Conservation (phyloP, 176 grass and related monocot species). For the Rhynchospora tenuis region DNA sequence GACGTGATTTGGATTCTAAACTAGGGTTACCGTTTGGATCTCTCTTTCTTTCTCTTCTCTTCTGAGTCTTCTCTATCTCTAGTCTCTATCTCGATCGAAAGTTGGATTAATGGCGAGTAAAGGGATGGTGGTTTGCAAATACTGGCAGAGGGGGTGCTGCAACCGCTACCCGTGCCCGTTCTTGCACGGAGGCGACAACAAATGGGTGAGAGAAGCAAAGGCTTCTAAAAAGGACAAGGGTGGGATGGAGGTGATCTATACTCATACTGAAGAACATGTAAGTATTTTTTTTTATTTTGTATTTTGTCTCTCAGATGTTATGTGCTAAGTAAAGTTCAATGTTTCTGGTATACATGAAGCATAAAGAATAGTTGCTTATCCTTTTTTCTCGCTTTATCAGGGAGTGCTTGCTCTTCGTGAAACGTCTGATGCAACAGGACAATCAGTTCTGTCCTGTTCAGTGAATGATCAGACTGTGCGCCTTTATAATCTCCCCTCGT, state of each 20-base stretch:
- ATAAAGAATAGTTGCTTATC: constrained; percentile 15
- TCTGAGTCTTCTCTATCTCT: too few relatives aligned
- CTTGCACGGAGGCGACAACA: too few relatives aligned
- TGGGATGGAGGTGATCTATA: constrained; percentile 80
- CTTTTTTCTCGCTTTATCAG: constrained; percentile 25
- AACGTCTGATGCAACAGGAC: constrained; percentile 68
- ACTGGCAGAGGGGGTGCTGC: too few relatives aligned
- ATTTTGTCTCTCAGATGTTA: not conserved
- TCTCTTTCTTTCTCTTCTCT: too few relatives aligned
- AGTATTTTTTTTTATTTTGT: not conserved
- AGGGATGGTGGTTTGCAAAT: too few relatives aligned
- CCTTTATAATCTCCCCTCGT: constrained; percentile 91
- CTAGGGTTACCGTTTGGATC: too few relatives aligned
- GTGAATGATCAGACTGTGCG: constrained; percentile 74
- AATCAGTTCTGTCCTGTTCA: constrained; percentile 79
- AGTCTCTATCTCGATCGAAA: too few relatives aligned
- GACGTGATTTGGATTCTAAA: too few relatives aligned
- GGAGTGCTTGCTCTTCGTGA: constrained; percentile 73
- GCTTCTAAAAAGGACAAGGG: constrained; percentile 66
- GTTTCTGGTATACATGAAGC: not conserved
- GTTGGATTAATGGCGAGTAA: too few relatives aligned
- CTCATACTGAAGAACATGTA: constrained; percentile 91
- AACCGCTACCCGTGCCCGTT: too few relatives aligned
- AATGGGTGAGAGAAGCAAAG: too few relatives aligned
- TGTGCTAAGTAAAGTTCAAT: not conserved